These are phyloP conservation scores for Aspergillus pseudotamarii DNA, from an alignment of 2,329 filamentous ascomycete genomes.

Conservation along the genomic window DNA sequence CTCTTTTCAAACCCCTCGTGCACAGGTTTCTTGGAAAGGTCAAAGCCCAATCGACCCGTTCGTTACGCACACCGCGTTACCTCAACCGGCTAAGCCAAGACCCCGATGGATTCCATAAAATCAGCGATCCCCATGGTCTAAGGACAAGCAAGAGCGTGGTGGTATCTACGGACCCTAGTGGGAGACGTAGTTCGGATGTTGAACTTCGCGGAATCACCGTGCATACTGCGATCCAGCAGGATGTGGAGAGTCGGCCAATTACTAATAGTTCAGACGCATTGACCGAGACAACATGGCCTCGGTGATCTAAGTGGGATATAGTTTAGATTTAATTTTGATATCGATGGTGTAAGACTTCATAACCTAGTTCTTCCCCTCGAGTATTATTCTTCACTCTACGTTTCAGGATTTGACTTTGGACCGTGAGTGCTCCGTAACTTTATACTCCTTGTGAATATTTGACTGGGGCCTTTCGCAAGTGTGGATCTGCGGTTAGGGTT, in stretches of 20 bases:
- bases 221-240: slow-evolving; percentile 9
- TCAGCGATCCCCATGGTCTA: slow-evolving; percentile 5
- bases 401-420: too few species aligned
- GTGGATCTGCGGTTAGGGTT: too few species aligned
- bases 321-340: too few species aligned
- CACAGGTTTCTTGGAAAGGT: slow-evolving; percentile 13
- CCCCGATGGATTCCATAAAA: slow-evolving; percentile 13
- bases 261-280: background rate
- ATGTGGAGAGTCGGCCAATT: slow-evolving; percentile 3
- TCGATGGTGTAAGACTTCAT: too few species aligned
- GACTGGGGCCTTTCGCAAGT: too few species aligned
- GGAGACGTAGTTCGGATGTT: slow-evolving; percentile 7
- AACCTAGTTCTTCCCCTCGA: too few species aligned
- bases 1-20: slow-evolving; percentile 21
- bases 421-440: too few species aligned
- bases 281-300: background rate
- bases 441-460: too few species aligned
- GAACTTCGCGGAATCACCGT: slow-evolving; percentile 14
- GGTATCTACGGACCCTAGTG: background rate
- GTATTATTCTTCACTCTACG: too few species aligned
- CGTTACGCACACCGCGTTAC: slow-evolving; percentile 9
- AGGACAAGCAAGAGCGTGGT: slow-evolving; percentile 1
- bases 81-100: background rate
- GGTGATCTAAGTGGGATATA: background rate
- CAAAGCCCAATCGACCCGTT: slow-evolving; percentile 5